Percentiles rank a stretch among this genome's conserved stretches.
Evolutionary conservation across 2,329 filamentous ascomycete species (phyloP).

Genomic region (Alternaria sp.): DNA sequence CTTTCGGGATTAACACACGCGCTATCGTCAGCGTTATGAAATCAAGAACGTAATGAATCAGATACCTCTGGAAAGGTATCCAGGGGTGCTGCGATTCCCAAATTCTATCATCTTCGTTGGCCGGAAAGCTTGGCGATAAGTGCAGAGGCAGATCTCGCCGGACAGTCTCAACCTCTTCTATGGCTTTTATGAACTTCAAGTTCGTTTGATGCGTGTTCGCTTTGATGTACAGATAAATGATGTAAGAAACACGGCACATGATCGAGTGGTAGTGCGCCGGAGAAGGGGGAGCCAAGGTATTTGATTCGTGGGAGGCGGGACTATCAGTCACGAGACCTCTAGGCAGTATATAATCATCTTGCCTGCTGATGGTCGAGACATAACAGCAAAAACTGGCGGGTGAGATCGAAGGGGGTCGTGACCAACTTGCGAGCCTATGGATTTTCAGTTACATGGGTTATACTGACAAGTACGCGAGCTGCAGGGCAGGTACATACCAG

Average conservation of each 20-base stretch:
- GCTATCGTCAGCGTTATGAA: constrained; percentile 18
- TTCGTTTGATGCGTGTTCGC: constrained; percentile 22
- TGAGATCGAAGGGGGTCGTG: constrained; percentile 19
- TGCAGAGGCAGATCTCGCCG: constrained; percentile 12
- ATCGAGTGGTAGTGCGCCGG: constrained; percentile 22
- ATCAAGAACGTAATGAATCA: constrained; percentile 17
- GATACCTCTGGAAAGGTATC: constrained; percentile 23
- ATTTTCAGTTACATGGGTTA: background rate
- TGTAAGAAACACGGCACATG: constrained; percentile 19
- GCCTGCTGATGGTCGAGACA: constrained; percentile 11
- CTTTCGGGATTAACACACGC: constrained; percentile 11
- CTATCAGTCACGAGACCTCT: background rate
- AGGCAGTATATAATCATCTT: constrained; percentile 10
- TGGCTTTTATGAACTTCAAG: constrained; percentile 19
- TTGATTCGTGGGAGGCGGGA: constrained; percentile 7
- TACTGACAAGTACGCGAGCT: background rate
- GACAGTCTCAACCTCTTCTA: constrained; percentile 14
- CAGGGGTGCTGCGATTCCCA: constrained; percentile 19
- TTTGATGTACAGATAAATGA: constrained; percentile 23
- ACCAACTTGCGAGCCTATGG: constrained; percentile 21
- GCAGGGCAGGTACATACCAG: constrained; percentile 8
- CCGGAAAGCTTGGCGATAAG: constrained; percentile 15
- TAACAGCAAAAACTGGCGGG: constrained; percentile 23
- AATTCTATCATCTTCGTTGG: constrained; percentile 13
- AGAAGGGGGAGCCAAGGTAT: constrained; percentile 9